Conservation (phyloP, 2,329 filamentous ascomycete species). For the Fusarium floridanum region DNA sequence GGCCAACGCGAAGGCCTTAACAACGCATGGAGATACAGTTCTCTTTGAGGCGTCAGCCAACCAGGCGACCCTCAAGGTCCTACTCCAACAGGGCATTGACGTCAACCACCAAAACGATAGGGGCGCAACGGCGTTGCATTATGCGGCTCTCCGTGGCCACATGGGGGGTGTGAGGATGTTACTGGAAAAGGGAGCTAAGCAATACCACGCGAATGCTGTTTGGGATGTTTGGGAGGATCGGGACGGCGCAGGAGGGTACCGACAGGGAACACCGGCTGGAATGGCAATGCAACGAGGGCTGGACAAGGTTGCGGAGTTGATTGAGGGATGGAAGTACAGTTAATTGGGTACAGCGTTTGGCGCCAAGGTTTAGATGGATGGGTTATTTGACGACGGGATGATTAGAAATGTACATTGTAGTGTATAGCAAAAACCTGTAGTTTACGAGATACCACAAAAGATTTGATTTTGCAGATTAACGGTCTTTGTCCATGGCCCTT, state of each 20-base stretch:
- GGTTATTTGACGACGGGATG: conserved; percentile 21
- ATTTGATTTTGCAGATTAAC: conserved; percentile 19
- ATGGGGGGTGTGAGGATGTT: conserved; percentile 40
- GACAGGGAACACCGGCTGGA: conserved; percentile 46
- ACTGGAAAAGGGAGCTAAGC: conserved; percentile 44
- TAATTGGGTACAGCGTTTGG: conserved; percentile 26
- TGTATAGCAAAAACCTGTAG: conserved; percentile 8
- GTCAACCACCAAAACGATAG: conserved; percentile 46
- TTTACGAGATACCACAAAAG: conserved; percentile 40
- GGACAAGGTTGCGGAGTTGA: conserved; percentile 45
- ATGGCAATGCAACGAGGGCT: conserved; percentile 46
- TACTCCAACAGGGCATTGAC: conserved; percentile 44
- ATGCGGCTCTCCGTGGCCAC: conserved; percentile 45
- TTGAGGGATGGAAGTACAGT: conserved; percentile 45
- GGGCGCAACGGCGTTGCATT: conserved; percentile 47
- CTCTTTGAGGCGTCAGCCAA: conserved; percentile 46
- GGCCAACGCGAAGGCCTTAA: conserved; percentile 42
- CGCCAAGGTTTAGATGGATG: conserved; percentile 20
- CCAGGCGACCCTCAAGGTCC: conserved; percentile 42
- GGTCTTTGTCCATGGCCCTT: not conserved
- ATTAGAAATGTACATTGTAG: conserved; percentile 23
- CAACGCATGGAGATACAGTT: conserved; percentile 44
- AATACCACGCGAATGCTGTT: conserved; percentile 45
- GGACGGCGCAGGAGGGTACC: conserved; percentile 40
- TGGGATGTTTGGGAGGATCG: conserved; percentile 48